These are phyloP conservation scores for Quaeritorhiza haematococci DNA, from an alignment of 371 early-diverging fungal genomes.

Conservation along the genomic window DNA sequence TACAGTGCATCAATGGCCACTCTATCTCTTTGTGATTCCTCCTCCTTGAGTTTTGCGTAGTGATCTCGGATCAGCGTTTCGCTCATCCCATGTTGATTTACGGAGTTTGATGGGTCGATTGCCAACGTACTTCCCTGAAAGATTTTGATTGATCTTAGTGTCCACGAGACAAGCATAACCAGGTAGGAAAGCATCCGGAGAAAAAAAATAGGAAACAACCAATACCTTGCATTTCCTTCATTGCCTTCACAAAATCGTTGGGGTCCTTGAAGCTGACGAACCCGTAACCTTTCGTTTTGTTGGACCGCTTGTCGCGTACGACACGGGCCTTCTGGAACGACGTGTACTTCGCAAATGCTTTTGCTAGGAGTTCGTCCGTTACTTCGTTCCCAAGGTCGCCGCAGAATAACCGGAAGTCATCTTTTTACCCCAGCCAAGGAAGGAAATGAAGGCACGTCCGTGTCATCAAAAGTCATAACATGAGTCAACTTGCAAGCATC, in stretches of 20 bases:
- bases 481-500: background rate
- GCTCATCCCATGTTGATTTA: constrained; percentile 92
- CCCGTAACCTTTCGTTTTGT: constrained; percentile 47
- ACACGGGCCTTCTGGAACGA: constrained; percentile 69
- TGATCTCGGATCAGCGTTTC: constrained; percentile 67
- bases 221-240: constrained; percentile 86
- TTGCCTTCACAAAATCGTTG: constrained; percentile 76
- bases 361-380: constrained; percentile 69
- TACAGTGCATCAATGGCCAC: too few species aligned
- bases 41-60: constrained; percentile 27
- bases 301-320: constrained; percentile 36
- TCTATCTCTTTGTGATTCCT: constrained; percentile 15
- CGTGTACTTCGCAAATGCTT: constrained; percentile 76
- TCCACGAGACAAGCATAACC: background rate
- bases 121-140: constrained; percentile 89
- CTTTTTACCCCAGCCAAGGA: too few species aligned
- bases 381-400: constrained; percentile 89
- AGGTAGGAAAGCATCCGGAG: too few species aligned
- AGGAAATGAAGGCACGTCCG: background rate
- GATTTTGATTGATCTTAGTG: background rate
- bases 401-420: constrained; percentile 80
- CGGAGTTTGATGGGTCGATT: constrained; percentile 89
- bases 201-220: background rate
- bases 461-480: background rate
- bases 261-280: constrained; percentile 70